Conservation (phyloP, 352 stramenopile species). For the Pythium folliculosum region DNA sequence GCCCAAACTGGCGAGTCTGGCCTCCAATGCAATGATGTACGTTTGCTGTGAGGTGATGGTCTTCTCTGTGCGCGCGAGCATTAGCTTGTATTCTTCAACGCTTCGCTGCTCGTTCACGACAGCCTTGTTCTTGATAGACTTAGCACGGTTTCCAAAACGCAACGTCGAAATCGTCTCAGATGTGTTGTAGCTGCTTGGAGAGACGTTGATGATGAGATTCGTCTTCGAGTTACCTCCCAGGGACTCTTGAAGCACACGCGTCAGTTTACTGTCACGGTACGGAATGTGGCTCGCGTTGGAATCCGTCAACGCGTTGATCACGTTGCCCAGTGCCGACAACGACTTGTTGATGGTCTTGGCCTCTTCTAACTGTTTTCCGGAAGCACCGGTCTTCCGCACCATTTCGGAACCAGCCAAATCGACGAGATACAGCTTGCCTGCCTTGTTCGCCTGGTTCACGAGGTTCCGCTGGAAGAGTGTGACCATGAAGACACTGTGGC, state of each 20-base stretch:
- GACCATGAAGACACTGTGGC: slow-evolving; percentile 93
- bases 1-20: slow-evolving; percentile 41
- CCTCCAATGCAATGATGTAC: slow-evolving; percentile 83
- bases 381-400: slow-evolving; percentile 91
- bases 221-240: slow-evolving; percentile 95
- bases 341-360: slow-evolving; percentile 97
- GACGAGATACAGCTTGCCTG: slow-evolving; percentile 92
- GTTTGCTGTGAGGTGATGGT: slow-evolving; percentile 77
- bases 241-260: slow-evolving; percentile 92
- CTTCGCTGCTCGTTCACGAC: slow-evolving; percentile 92
- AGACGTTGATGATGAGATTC: slow-evolving; percentile 92
- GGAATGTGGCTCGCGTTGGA: slow-evolving; percentile 77
- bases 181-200: slow-evolving; percentile 88
- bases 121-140: slow-evolving; percentile 95
- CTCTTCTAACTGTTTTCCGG: slow-evolving; percentile 91
- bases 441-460: slow-evolving; percentile 86
- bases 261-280: slow-evolving; percentile 92
- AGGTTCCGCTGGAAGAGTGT: slow-evolving; percentile 88
- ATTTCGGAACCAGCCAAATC: slow-evolving; percentile 95
- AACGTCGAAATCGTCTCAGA: slow-evolving; percentile 92
- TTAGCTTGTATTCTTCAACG: slow-evolving; percentile 89
- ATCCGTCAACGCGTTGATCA: slow-evolving; percentile 94
- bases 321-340: slow-evolving; percentile 91
- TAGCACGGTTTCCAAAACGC: slow-evolving; percentile 91
- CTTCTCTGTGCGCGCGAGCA: slow-evolving; percentile 84